Percentiles rank a stretch among this genome's conserved stretches.
Conservation (phyloP, 768 basidiomycete species). For the Xerocomus brunneocitrinus region DNA sequence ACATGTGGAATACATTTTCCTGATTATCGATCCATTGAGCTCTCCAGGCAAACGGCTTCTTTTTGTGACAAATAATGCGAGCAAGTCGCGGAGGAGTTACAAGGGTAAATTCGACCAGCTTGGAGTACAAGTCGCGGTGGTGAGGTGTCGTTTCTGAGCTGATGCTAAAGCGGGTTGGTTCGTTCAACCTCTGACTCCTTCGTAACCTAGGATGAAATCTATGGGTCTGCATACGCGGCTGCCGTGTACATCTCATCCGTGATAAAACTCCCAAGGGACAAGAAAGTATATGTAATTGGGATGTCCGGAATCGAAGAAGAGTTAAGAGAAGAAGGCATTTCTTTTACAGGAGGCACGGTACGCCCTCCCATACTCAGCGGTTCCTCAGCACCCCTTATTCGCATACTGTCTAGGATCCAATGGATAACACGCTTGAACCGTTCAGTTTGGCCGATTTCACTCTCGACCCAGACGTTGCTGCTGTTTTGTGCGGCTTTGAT, state of each 20-base stretch:
- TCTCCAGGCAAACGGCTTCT: constrained; percentile 69
- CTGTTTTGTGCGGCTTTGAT: constrained; percentile 93
- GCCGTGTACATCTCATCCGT: constrained; percentile 86
- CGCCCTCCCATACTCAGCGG: constrained; percentile 20
- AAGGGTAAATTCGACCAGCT: constrained; percentile 89
- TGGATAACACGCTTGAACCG: constrained; percentile 68
- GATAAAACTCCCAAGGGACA: constrained; percentile 81
- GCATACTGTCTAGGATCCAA: constrained; percentile 61
- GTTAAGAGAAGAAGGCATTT: constrained; percentile 79
- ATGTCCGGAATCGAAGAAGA: constrained; percentile 92
- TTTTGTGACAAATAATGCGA: constrained; percentile 97
- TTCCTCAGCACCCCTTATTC: neutral
- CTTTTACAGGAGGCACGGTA: constrained; percentile 81
- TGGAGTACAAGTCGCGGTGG: constrained; percentile 79
- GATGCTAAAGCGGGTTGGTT: neutral
- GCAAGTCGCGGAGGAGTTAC: constrained; percentile 84
- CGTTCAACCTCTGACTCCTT: neutral
- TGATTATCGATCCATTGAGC: neutral
- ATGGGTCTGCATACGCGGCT: constrained; percentile 87
- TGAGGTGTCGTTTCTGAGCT: constrained; percentile 38
- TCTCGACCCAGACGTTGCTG: constrained; percentile 76
- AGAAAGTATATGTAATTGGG: constrained; percentile 95
- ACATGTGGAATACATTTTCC: constrained; percentile 1
- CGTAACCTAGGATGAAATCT: constrained; percentile 82
- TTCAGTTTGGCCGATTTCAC: constrained; percentile 68